Base-by-base conservation (phyloP, 1,139 yeast species). In the Pichia sp. region DNA sequence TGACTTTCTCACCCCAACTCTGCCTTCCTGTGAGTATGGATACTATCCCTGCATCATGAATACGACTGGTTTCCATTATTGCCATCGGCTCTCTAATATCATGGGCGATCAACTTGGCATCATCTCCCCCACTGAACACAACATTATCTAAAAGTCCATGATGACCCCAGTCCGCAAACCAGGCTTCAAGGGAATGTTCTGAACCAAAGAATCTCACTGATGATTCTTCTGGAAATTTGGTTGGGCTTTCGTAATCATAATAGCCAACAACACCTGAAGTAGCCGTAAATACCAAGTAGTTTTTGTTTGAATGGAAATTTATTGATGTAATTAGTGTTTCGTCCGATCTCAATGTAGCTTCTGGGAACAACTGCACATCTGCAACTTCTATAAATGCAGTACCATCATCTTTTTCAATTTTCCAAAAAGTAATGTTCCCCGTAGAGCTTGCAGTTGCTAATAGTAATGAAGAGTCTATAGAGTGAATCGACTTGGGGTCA, bases 51-150 rank as follows among this genome's bases (percentile, higher is more conserved):
- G 97, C 96, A 34, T 82, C 85, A 67, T 90, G 97, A 2, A 82
- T 77, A 54, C 88, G 75, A 43, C 70, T 70, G 13, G 82, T 77
- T 15, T 80, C 74, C 73, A 92, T 90, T 1, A 88, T 73, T 70
- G 73, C 43, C 23, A 50, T 46, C 2, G 58, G 54, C 11, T 48
- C 58, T 49, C 97, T 73, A 11, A 79, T 55, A 67, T 90, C 98
- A 66, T 86, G 92, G 1, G 95, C 93, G 26, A 84, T 81, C 11
- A 93, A 70, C 30, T 76, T 74, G 6, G 87, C 79, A 70, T 93
- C 98, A 68, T 93, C 99, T 13, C 98, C 98, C 2, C 98, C 99
- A 1, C 96, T 83, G 64, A 84, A 87, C 0, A 90, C 76, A 0
- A 87, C 84, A 57, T 82, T 72, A 8, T 74, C 67, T 30, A 85